Evolutionary conservation across 2,329 filamentous ascomycete species (phyloP), one percentile per base, ranked within the genome.

Genomic region (Fusarium veterinarium): DNA sequence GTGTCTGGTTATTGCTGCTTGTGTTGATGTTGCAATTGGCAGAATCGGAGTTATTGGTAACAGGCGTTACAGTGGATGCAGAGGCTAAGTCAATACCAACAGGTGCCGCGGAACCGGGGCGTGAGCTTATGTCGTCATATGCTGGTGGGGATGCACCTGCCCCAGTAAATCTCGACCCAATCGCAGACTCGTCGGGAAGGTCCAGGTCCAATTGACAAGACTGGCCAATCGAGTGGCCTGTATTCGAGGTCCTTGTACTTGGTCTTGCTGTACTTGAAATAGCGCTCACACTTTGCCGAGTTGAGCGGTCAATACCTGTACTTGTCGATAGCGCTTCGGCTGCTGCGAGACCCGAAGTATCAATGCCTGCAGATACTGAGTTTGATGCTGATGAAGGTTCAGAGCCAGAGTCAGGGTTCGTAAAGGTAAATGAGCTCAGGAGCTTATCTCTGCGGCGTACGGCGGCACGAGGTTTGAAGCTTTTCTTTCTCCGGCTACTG

Each of bases 121-220:
- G 62, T 51, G 40, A 53, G 55, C 37, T 53, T 49, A 72, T 77
- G 73, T 79, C 79, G 79, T 79, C 79, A 80, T 79, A 79, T 38
- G 78, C 67, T 72, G 79, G 78, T 63, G 79, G 77, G 66, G 49
- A 71, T 65, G 67, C 63, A 37, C 63, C 56, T 73, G 68, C 69
- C 72, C 57, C 69, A 66, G 73, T 77, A 63, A 67, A 64, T 56
- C 55, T 68, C 59, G 56, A 38, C 59, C 72, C 73, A 74, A 65
- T 69, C 31, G 66, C 42, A 57, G 60, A 46, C 53, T 71, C 65
- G 64, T 73, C 73, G 62, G 74, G 71, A 55, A 70, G 57, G 55
- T 73, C 69, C 42, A 69, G 46, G 61, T 72, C 64, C 33, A 53
- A 67, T 38, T 55, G 46, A 38, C 51, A 67, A 56, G 60, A 51